These are phyloP conservation scores for Irineochytrium annulatum DNA, from an alignment of 192 early-diverging fungal genomes.

Conservation along the genomic window DNA sequence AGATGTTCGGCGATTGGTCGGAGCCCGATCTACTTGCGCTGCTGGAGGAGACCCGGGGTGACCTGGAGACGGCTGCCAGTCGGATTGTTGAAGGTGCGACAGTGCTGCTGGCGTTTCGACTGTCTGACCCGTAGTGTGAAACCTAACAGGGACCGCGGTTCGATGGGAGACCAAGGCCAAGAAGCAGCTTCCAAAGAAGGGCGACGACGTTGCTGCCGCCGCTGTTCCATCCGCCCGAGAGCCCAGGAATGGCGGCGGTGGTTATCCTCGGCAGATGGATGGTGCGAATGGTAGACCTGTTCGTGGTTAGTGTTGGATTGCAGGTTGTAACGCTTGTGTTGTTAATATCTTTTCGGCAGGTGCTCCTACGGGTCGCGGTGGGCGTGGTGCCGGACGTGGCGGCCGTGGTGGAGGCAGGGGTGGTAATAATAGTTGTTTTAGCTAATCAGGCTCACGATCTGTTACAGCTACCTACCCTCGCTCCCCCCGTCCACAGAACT, in stretches of 20 bases:
- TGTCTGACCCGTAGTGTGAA: not conserved
- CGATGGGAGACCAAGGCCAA: slow-evolving; percentile 23
- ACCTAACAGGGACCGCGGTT: slow-evolving; percentile 18
- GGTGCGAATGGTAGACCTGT: slow-evolving; percentile 38
- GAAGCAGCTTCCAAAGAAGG: slow-evolving; percentile 14
- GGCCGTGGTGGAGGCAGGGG: slow-evolving; percentile 49
- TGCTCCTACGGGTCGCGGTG: slow-evolving; percentile 40
- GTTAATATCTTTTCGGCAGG: slow-evolving; percentile 15
- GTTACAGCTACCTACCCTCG: slow-evolving; percentile 17
- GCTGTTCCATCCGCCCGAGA: slow-evolving; percentile 37
- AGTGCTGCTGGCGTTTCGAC: not conserved
- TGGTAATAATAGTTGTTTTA: slow-evolving; percentile 18
- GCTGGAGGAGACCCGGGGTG: slow-evolving; percentile 81
- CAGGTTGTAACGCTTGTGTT: not conserved
- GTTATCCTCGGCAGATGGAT: slow-evolving; percentile 16
- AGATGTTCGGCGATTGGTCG: slow-evolving; percentile 66
- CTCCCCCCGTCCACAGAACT: slow-evolving; percentile 20
- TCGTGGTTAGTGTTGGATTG: slow-evolving; percentile 48
- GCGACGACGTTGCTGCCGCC: not conserved
- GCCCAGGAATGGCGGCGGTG: slow-evolving; percentile 50
- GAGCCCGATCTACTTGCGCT: slow-evolving; percentile 82
- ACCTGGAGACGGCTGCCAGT: slow-evolving; percentile 73
- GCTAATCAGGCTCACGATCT: not conserved
- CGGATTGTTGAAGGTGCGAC: slow-evolving; percentile 76
- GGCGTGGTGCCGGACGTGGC: slow-evolving; percentile 67